Base-by-base conservation (phyloP, 202 grass and related monocot genomes). In the Brachypodium distachyon region DNA sequence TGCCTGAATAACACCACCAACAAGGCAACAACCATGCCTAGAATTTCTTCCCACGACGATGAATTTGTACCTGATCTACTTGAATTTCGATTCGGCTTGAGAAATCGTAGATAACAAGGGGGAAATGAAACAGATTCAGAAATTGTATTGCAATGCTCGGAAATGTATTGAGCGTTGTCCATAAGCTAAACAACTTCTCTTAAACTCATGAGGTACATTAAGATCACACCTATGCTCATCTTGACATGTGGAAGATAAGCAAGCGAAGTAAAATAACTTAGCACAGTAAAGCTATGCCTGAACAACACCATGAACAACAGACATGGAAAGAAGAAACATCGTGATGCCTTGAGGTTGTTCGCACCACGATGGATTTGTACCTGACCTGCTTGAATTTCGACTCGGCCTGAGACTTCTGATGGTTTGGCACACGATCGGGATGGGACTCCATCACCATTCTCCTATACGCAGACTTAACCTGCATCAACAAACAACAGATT, bases 381-480 rank as follows among this genome's bases (percentile, higher is more conserved):
- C 63, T 81, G 53, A 93, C 90, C 87, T 90, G 79, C 68, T 93
- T 97, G 84, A 97, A 97, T 82, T 77, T 90, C 4, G 80, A 83
- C 76, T 97, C 93, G 1, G 93, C 87, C 47, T 93, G 90, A 26
- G 82, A 78, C 78, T 97, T 97, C 43, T 88, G 46, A 54, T 93
- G 82, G 26, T 14, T 72, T 21, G 93, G 90, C 11, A 90, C 76
- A 47, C 83, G 85, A 71, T 97, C 90, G 19, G 90, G 93, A 66
- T 97, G 90, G 4, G 87, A 92, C 64, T 97, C 79, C 72, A 97
- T 72, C n/a, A 69, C 93, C 87, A 90, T 93, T 78, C 80, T 92
- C 58, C 77, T 93, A 56, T 93, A 97, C 59, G 90, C 93, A 46
- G 90, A 87, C 63, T 97, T 97, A 1, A 93, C 81, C 93, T 97